These are phyloP conservation scores for Lipomyces kockii DNA, from an alignment of 805 yeast genomes.

Conservation along the genomic window DNA sequence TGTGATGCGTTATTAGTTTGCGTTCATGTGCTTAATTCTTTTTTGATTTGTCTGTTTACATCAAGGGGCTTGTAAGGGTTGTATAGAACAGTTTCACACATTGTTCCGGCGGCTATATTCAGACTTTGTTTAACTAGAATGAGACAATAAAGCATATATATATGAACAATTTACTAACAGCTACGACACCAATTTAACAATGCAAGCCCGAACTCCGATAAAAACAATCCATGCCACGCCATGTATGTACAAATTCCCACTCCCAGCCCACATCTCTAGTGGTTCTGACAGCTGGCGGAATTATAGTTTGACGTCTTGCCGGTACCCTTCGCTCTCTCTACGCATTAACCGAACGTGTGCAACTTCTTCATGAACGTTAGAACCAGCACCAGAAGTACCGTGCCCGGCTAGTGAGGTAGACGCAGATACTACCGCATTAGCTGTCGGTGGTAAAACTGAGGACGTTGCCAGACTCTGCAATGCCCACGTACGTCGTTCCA, in stretches of 20 bases:
- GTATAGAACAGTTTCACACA: not conserved
- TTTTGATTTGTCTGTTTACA: not conserved
- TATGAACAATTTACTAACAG: not conserved
- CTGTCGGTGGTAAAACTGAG: not conserved
- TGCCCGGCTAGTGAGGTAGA: not conserved
- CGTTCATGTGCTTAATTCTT: not conserved
- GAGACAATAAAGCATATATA: slow-evolving; percentile 1
- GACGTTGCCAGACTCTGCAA: slow-evolving; percentile 19
- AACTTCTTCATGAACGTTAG: not conserved
- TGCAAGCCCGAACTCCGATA: slow-evolving; percentile 4
- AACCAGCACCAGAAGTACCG: not conserved
- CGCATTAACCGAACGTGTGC: not conserved
- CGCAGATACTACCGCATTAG: not conserved
- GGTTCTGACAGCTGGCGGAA: not conserved
- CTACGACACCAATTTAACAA: not conserved
- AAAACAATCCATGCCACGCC: not conserved
- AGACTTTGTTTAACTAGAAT: not conserved
- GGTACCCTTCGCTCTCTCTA: slow-evolving; percentile 22
- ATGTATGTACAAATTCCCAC: not conserved
- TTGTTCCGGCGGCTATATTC: not conserved
- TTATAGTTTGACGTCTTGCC: slow-evolving; percentile 35
- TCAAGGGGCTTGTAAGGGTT: not conserved
- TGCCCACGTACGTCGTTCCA: slow-evolving; percentile 41
- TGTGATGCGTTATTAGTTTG: not conserved
- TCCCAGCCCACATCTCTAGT: not conserved